phyloP scores from a whole-genome alignment of 768 basidiomycete genomes.

The Neoboletus subvelutipes region DNA sequence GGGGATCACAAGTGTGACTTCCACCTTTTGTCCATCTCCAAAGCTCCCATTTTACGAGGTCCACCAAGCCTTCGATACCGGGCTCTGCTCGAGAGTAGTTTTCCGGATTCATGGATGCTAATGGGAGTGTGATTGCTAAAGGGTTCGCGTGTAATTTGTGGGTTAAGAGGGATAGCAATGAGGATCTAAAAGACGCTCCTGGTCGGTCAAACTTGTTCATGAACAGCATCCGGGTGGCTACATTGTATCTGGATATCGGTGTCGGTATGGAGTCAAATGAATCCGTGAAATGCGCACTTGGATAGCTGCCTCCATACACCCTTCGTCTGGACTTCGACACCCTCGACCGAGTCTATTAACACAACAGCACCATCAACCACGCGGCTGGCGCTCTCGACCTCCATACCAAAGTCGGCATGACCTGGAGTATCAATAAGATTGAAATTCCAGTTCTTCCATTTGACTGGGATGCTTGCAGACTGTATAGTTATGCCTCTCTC shows the following conservation, averaged over 20 bases:
- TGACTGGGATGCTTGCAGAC: constrained; percentile 86
- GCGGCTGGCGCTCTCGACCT: constrained; percentile 89
- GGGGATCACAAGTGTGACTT: constrained; percentile 38
- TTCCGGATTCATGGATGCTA: constrained; percentile 69
- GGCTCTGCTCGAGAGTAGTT: constrained; percentile 75
- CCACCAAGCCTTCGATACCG: constrained; percentile 81
- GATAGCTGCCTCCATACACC: constrained; percentile 88
- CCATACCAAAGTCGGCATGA: constrained; percentile 96
- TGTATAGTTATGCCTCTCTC: constrained; percentile 92
- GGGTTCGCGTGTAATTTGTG: constrained; percentile 78
- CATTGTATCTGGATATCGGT: constrained; percentile 60
- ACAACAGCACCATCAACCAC: constrained; percentile 90
- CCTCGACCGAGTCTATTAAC: constrained; percentile 86
- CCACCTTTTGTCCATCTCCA: constrained; percentile 70
- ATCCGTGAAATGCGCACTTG: constrained; percentile 51
- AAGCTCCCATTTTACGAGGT: constrained; percentile 80
- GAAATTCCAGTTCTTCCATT: constrained; percentile 81
- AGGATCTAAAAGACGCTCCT: constrained; percentile 75
- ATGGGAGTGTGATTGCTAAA: constrained; percentile 64
- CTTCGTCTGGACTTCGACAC: constrained; percentile 87
- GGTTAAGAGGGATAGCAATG: constrained; percentile 68
- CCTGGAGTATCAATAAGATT: constrained; percentile 91
- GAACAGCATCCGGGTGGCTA: constrained; percentile 75
- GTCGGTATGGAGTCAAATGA: background rate
- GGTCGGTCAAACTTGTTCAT: constrained; percentile 88